Evolutionary conservation across 306 rosid species (phyloP), one percentile per base, ranked within the genome.

Genomic region (Trifolium fragiferum): DNA sequence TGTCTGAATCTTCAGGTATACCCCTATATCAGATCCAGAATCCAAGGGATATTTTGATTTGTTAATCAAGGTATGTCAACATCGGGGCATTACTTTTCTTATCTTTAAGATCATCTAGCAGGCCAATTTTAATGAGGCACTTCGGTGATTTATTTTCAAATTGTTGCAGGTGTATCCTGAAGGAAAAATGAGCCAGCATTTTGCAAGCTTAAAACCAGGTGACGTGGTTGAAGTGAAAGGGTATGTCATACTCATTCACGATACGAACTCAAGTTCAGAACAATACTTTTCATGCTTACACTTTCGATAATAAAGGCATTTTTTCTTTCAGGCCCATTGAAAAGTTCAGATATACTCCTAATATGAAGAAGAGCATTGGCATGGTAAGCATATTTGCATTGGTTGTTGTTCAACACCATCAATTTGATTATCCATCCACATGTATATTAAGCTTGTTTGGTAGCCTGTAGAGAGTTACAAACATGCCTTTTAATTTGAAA

Each of bases 131-230:
- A 59, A 46, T 43, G 63, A 11, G 76, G 30, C 58, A 27, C 19
- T 47, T 47, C 15, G 8, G 11, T 72, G 62, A 62, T 78, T 54
- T 80, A 58, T 44, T 79, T 69, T 55, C 35, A 59, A 70, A 62
- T 71, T 81, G 30, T 75, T 77, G 80, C 79, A 92, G 98, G 92
- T 95, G 80, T 95, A 92, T 72, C 99, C 99, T 41, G 90, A 87
- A 68, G 99, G 99, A 46, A 90, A 90, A 89, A 92, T 95, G 98
- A 95, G 97, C 83, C 99, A 90, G 84, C 96, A 95, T 90, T 92
- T 95, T 49, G 96, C 97, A 59, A 95, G 93, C 89, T 84, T 95
- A 78, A 95, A 92, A 80, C 97, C 97, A 5, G 99, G 99, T 14
- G 99, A 95, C 79, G 87, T 84, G 64, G 85, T 92, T 83, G 99